Percentiles rank a stretch among this genome's conserved stretches.
These are phyloP conservation scores for Aspergillus candidus DNA, from an alignment of 2,329 filamentous ascomycete species.

Conservation along the genomic window DNA sequence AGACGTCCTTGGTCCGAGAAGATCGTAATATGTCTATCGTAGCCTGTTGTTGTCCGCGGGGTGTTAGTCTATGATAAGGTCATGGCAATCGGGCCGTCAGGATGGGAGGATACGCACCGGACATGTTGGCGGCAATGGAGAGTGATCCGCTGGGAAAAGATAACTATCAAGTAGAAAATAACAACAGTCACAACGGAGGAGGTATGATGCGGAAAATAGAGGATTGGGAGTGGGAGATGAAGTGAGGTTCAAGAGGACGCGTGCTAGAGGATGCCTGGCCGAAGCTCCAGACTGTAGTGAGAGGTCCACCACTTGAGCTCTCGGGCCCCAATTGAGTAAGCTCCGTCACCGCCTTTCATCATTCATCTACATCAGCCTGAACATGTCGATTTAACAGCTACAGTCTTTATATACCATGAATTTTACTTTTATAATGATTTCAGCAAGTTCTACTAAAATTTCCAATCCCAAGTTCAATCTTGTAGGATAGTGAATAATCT, in stretches of 20 bases:
- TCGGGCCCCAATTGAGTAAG: constrained; percentile 22
- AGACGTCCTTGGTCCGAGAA: constrained; percentile 97
- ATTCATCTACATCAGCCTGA: background rate
- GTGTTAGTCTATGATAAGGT: constrained; percentile 27
- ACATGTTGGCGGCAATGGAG: constrained; percentile 33
- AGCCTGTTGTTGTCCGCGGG: constrained; percentile 65
- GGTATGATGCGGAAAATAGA: constrained; percentile 10
- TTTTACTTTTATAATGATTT: background rate
- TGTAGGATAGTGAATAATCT: background rate
- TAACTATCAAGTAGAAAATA: constrained; percentile 1
- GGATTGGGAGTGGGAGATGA: constrained; percentile 18
- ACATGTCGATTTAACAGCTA: too few species aligned
- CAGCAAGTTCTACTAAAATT: background rate
- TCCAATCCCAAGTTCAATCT: too few species aligned
- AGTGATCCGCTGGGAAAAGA: constrained; percentile 10
- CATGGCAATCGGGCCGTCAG: constrained; percentile 15
- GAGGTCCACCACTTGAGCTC: constrained; percentile 15
- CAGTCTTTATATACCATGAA: background rate
- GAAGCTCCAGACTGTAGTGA: constrained; percentile 19
- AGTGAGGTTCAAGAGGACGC: constrained; percentile 23
- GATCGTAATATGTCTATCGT: constrained; percentile 99
- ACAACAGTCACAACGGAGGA: constrained; percentile 4
- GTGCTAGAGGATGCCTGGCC: constrained; percentile 32
- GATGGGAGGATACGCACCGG: constrained; percentile 29
- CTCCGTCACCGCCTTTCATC: constrained; percentile 30